Evolutionary conservation across 192 early-diverging fungal genomes (phyloP), one percentile per base, ranked within the genome.

Genomic region (Mortierella alpina): DNA sequence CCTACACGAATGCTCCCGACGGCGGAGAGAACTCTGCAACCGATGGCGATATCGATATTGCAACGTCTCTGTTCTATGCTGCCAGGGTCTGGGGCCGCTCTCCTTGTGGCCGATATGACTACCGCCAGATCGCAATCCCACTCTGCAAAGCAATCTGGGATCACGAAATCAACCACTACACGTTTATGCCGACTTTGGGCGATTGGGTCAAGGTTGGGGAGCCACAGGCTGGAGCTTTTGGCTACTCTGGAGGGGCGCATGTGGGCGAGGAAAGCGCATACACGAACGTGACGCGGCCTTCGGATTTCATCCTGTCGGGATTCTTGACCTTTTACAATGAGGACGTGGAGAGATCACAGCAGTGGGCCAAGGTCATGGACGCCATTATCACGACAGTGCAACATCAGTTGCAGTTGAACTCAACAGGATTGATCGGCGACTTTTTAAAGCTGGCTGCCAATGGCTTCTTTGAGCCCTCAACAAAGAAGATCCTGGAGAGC

Each of bases 1-100:
- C 66, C 9, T 83, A 83, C 39, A 20, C 54, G 4, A 86, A 86
- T 64, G 66, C 86, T 18, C 84, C 85, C 7, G 85, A 88, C 20
- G 87, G 87, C 17, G 87, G 87, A 6, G 47, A 66, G 7, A 85
- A 88, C 54, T 85, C 85, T 63, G 87, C 87, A 7, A 88, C 87
- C 0, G 87, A 88, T 55, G 87, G 87, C 9, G 87, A 88, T 70
- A 82, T 88, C 14, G 87, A 88, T 68, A 83, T 88, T 66, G 84
- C 84, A 7, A 86, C 87, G 20, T 84, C 87, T 2, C 56, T 88
- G 14, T 88, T 88, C 54, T 72, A 86, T 31, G 87, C 87, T 1
- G 72, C 82, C 6, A 69, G 71, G 18, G 63, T 83, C 39, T 88
- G 87, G 87, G 79, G 78, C 45, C 77, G 77, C 15, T 80, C 77